Conservation (phyloP, 441 rosid species). For the Populus trichocarpa region DNA sequence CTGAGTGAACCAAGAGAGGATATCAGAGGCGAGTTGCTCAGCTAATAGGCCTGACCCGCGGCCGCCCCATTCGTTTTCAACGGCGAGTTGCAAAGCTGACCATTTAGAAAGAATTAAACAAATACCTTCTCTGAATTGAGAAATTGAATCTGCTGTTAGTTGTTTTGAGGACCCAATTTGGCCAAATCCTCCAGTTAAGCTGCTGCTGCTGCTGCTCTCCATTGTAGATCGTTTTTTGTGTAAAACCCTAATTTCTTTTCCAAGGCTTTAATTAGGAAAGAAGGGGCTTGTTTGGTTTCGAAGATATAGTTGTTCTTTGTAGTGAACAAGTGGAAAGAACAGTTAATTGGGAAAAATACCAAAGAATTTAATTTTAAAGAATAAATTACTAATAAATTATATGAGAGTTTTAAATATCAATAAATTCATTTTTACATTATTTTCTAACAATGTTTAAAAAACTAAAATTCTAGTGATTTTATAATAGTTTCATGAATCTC, state of each 20-base stretch:
- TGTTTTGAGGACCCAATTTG: constrained; percentile 21
- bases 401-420: not conserved
- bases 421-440: too few relatives aligned
- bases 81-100: constrained; percentile 81
- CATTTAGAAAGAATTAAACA: constrained; percentile 56
- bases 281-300: not conserved
- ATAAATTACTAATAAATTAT: too few relatives aligned
- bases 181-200: constrained; percentile 1
- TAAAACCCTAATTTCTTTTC: constrained; percentile 1
- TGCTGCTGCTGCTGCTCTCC: not conserved
- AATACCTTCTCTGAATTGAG: constrained; percentile 56
- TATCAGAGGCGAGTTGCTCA: constrained; percentile 41
- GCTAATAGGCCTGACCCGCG: constrained; percentile 51
- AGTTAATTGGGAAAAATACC: not conserved
- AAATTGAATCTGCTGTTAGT: constrained; percentile 36
- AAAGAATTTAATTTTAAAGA: too few relatives aligned
- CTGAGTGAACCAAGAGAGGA: constrained; percentile 51
- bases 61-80: constrained; percentile 92
- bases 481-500: not conserved
- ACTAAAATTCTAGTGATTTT: too few relatives aligned
- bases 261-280: not conserved
- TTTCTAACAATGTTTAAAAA: too few relatives aligned
- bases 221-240: not conserved
- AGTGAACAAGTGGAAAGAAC: not conserved
- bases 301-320: not conserved